phyloP scores from a whole-genome alignment of 2,329 filamentous ascomycete genomes.

The Penicillium sp. region DNA sequence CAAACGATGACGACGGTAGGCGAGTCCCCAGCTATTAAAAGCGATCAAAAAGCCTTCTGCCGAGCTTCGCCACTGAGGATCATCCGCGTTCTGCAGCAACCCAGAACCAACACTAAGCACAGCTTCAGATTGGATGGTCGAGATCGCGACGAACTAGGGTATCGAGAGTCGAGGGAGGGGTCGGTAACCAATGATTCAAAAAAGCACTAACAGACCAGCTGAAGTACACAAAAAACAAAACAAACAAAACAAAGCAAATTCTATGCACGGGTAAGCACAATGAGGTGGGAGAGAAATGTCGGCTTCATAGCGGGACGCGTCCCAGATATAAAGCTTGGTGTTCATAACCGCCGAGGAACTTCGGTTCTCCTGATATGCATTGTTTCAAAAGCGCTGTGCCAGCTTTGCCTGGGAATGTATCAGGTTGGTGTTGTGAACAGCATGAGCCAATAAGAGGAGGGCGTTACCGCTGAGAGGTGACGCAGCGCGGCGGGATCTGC shows the following conservation, averaged over 20 bases:
- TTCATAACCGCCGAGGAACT: background rate
- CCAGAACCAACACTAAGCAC: slow-evolving; percentile 7
- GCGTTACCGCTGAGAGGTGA: slow-evolving; percentile 20
- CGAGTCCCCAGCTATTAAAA: background rate
- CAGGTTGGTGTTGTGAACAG: background rate
- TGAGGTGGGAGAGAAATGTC: background rate
- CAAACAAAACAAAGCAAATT: background rate
- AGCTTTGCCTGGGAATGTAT: slow-evolving; percentile 3
- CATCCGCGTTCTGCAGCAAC: slow-evolving; percentile 9
- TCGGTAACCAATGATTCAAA: slow-evolving; percentile 12
- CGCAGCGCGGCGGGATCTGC: slow-evolving; percentile 13
- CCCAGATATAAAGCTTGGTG: slow-evolving; percentile 28
- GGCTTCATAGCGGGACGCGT: slow-evolving; percentile 15
- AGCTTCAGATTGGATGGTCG: slow-evolving; percentile 16
- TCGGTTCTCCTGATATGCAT: slow-evolving; percentile 10
- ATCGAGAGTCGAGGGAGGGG: slow-evolving; percentile 7
- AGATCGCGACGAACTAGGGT: slow-evolving; percentile 15
- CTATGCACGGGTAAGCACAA: background rate
- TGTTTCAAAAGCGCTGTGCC: slow-evolving; percentile 3
- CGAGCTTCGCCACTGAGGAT: slow-evolving; percentile 6
- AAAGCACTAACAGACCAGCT: background rate
- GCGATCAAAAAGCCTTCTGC: slow-evolving; percentile 4
- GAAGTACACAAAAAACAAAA: background rate
- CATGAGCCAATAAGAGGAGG: slow-evolving; percentile 11
- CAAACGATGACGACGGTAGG: background rate